phyloP scores from a whole-genome alignment of 108 stramenopile genomes.

The Bacterosira constricta region DNA sequence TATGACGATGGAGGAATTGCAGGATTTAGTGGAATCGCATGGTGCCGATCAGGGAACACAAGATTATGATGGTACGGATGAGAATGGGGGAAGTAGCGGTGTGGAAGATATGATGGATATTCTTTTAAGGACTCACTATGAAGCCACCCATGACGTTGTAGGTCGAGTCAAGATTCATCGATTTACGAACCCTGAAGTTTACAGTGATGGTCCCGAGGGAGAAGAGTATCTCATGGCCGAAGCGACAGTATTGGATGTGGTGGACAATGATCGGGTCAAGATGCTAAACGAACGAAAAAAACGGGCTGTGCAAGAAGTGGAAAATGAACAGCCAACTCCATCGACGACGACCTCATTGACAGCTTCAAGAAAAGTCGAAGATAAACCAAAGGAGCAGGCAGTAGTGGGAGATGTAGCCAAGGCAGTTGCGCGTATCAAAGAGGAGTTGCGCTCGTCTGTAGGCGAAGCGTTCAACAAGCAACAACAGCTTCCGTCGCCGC shows the following conservation, averaged over 20 bases:
- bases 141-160: conserved; percentile 46
- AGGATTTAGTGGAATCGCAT: conserved; percentile 15
- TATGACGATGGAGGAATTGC: conserved; percentile 17
- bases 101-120: conserved; percentile 32
- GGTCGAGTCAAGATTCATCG: conserved; percentile 40
- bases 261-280: conserved; percentile 17
- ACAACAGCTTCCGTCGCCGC: neutral
- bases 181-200: conserved; percentile 42
- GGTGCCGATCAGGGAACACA: neutral
- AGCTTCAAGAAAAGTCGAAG: conserved; percentile 12
- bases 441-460: conserved; percentile 41
- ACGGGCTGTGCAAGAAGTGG: neutral
- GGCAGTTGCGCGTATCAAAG: conserved; percentile 44
- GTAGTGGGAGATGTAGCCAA: conserved; percentile 20
- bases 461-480: conserved; percentile 34
- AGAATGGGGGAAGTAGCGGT: conserved; percentile 1
- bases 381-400: conserved; percentile 4
- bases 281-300: neutral
- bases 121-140: conserved; percentile 41
- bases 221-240: conserved; percentile 50
- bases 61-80: neutral
- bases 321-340: neutral
- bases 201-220: conserved; percentile 26
- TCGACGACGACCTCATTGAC: neutral
- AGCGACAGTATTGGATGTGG: conserved; percentile 35